Conservation (phyloP, 805 yeast species). For the Candida broadrunensis region DNA sequence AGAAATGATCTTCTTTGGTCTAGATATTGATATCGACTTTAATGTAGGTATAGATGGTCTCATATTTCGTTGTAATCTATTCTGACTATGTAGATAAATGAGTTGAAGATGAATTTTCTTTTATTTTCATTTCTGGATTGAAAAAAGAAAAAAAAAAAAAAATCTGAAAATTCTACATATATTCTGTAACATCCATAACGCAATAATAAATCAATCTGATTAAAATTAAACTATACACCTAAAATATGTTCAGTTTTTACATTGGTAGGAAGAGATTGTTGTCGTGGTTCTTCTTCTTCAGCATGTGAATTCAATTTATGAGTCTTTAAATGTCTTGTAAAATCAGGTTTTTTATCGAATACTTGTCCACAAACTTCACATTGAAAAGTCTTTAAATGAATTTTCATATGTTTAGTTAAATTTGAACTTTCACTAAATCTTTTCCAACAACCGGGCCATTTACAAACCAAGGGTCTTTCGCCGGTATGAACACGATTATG, state of each 20-base stretch:
- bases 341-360: constrained; percentile 34
- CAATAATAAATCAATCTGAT: too few species aligned
- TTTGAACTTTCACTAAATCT: constrained; percentile 88
- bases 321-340: constrained; percentile 11
- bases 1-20: constrained; percentile 11
- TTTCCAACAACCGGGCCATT: constrained; percentile 77
- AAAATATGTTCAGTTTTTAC: not conserved
- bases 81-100: too few species aligned
- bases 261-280: not conserved
- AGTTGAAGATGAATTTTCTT: too few species aligned
- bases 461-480: constrained; percentile 80
- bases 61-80: too few species aligned
- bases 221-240: not conserved
- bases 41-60: constrained; percentile 18
- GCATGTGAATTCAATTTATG: constrained; percentile 2
- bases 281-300: too few species aligned
- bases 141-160: too few species aligned
- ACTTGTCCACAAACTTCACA: constrained; percentile 53
- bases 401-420: constrained; percentile 81
- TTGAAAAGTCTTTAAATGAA: constrained; percentile 55
- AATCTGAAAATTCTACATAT: too few species aligned
- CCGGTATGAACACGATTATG: constrained; percentile 89
- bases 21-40: constrained; percentile 16
- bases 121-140: too few species aligned
- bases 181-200: too few species aligned